Conservation (phyloP, 73 alveolate genomes). For the Halteria grandinella region DNA sequence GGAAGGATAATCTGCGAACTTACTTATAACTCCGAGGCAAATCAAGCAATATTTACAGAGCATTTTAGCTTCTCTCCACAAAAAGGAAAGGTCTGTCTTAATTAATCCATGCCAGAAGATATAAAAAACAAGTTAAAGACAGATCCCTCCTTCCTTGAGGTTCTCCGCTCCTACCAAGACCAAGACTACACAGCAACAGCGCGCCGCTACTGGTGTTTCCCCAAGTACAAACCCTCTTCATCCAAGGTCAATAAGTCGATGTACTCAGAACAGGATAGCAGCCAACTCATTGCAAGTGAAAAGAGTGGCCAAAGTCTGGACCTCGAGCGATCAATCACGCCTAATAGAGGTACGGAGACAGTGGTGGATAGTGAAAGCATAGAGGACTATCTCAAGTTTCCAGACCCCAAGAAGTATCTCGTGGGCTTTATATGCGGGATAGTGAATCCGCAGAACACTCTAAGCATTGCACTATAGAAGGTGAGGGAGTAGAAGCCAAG, state of each 20-base stretch:
- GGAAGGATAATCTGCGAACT: slow-evolving; percentile 52
- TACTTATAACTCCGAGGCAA: slow-evolving; percentile 18
- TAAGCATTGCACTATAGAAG: too few relatives aligned
- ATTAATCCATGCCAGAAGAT: slow-evolving; percentile 16
- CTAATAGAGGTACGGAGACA: slow-evolving; percentile 8
- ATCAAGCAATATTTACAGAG: slow-evolving; percentile 1
- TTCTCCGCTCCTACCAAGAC: neutral
- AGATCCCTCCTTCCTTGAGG: slow-evolving; percentile 1
- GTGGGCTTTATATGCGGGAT: slow-evolving; percentile 35
- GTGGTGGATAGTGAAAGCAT: neutral
- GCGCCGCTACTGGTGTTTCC: slow-evolving; percentile 43
- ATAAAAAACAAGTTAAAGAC: neutral
- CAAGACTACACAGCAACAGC: neutral
- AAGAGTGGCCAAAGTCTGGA: neutral
- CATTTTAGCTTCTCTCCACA: slow-evolving; percentile 5
- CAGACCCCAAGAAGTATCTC: slow-evolving; percentile 44
- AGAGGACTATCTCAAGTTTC: slow-evolving; percentile 39
- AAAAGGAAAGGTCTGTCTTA: slow-evolving; percentile 39
- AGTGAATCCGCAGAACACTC: too few relatives aligned
- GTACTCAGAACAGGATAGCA: too few relatives aligned
- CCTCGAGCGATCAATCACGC: slow-evolving; percentile 29
- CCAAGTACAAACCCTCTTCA: slow-evolving; percentile 1
- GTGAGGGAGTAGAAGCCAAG: too few relatives aligned
- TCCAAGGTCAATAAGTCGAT: too few relatives aligned
- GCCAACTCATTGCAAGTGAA: too few relatives aligned